A percentile compares a stretch with the other conserved stretches of the same genome.
These are phyloP conservation scores for Zelonia costaricensis DNA, from an alignment of 208 protist genomes.

Conservation along the genomic window DNA sequence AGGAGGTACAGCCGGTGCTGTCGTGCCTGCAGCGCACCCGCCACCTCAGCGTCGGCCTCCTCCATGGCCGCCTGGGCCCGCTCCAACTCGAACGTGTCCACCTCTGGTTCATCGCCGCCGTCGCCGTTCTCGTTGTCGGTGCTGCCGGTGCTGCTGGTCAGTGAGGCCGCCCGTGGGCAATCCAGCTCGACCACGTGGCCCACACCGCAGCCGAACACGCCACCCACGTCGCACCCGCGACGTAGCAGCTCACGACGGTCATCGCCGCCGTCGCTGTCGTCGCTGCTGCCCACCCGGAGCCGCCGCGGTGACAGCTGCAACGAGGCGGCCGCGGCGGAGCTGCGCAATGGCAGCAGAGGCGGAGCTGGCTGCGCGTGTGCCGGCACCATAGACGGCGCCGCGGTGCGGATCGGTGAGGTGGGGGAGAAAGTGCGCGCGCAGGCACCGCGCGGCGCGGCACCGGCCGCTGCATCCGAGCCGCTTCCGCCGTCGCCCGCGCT, in stretches of 20 bases:
- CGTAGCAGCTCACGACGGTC: too few relatives aligned
- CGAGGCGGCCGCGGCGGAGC: too few relatives aligned
- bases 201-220: too few relatives aligned
- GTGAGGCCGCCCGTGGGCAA: background rate
- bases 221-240: too few relatives aligned
- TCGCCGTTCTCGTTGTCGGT: too few relatives aligned
- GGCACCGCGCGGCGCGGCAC: background rate
- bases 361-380: background rate
- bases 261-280: too few relatives aligned
- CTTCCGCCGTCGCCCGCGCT: background rate
- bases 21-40: conserved; percentile 14
- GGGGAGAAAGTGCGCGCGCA: background rate
- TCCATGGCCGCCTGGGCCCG: conserved; percentile 28
- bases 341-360: too few relatives aligned
- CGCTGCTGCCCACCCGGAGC: too few relatives aligned
- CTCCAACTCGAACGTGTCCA: conserved; percentile 37
- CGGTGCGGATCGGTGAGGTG: conserved; percentile 3
- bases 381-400: conserved; percentile 7
- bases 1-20: conserved; percentile 27
- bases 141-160: background rate
- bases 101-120: conserved; percentile 26
- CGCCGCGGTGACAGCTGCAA: too few relatives aligned
- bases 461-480: background rate
- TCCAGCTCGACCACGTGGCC: conserved; percentile 9
- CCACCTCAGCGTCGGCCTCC: conserved; percentile 32